phyloP scores from a whole-genome alignment of 345 rosid species.

The Rhodamnia rubescens region DNA sequence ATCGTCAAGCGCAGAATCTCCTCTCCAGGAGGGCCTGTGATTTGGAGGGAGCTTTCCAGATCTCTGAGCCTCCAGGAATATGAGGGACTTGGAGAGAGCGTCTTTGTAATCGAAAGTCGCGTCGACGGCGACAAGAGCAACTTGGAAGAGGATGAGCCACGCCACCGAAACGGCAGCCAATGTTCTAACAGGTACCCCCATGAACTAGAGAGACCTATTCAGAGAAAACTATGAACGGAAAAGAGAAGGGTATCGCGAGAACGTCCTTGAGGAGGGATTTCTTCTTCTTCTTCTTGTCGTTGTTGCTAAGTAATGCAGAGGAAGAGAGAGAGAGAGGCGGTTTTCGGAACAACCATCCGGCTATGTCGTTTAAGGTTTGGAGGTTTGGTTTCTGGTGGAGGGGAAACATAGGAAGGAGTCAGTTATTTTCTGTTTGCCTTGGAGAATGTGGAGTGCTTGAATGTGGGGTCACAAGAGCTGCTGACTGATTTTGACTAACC shows the following conservation, averaged over 20 bases:
- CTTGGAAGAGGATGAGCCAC: constrained; percentile 29
- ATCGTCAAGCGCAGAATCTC: constrained; percentile 78
- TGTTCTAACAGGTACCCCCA: constrained; percentile 10
- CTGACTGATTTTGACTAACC: not conserved
- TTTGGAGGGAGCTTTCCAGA: constrained; percentile 75
- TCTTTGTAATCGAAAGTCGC: constrained; percentile 48
- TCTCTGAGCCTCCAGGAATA: constrained; percentile 87
- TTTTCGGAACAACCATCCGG: not conserved
- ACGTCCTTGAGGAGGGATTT: not conserved
- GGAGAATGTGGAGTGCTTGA: not conserved
- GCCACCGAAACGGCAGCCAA: constrained; percentile 10
- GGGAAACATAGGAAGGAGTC: not conserved
- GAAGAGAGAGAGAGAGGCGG: not conserved
- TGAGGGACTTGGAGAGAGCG: constrained; percentile 56
- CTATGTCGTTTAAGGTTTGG: not conserved
- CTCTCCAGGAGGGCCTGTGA: constrained; percentile 69
- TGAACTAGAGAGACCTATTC: not conserved
- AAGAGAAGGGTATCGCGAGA: not conserved
- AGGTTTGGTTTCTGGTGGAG: not conserved
- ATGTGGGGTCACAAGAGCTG: not conserved
- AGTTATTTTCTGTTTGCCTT: not conserved
- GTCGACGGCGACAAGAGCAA: constrained; percentile 20
- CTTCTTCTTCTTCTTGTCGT: no score
- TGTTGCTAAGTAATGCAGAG: not conserved
- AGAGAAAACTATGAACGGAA: not conserved